Evolutionary conservation across 1,139 yeast species (phyloP).

Genomic region (Sugiyamaella pinicola): DNA sequence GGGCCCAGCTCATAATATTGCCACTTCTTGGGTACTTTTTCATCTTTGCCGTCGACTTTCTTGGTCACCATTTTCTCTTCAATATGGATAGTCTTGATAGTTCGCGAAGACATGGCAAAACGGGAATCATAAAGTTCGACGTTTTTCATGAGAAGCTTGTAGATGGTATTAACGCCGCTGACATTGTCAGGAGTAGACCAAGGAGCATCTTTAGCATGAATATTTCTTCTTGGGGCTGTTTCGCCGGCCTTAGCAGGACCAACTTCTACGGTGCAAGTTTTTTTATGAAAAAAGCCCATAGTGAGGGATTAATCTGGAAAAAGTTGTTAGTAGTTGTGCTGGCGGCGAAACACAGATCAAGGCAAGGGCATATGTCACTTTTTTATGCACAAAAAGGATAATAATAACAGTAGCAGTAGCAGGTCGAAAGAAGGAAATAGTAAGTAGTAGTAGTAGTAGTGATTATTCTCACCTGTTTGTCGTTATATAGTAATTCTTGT

Average conservation of each 20-base stretch:
- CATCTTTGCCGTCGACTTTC: slow-evolving; percentile 73
- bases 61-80: slow-evolving; percentile 78
- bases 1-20: slow-evolving; percentile 74
- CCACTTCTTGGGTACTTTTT: slow-evolving; percentile 83
- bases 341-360: neutral
- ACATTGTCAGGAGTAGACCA: slow-evolving; percentile 41
- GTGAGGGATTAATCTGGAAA: neutral
- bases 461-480: too few relatives aligned
- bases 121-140: slow-evolving; percentile 57
- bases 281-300: slow-evolving; percentile 21
- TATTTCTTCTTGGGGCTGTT: slow-evolving; percentile 87
- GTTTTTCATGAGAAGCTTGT: slow-evolving; percentile 68
- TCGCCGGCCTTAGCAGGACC: slow-evolving; percentile 84
- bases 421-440: neutral
- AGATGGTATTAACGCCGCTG: slow-evolving; percentile 55
- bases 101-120: slow-evolving; percentile 80
- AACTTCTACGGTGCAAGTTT: slow-evolving; percentile 60
- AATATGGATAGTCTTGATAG: slow-evolving; percentile 66
- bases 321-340: neutral
- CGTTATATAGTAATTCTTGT: too few relatives aligned
- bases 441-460: neutral
- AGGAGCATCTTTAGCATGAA: slow-evolving; percentile 56
- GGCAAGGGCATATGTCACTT: neutral
- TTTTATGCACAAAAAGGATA: neutral
- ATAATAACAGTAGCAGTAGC: too few relatives aligned